Percentiles rank a stretch among this genome's conserved stretches.
Conservation (phyloP, 495 filamentous ascomycete genomes). For the Aspergillus sclerotioniger region DNA sequence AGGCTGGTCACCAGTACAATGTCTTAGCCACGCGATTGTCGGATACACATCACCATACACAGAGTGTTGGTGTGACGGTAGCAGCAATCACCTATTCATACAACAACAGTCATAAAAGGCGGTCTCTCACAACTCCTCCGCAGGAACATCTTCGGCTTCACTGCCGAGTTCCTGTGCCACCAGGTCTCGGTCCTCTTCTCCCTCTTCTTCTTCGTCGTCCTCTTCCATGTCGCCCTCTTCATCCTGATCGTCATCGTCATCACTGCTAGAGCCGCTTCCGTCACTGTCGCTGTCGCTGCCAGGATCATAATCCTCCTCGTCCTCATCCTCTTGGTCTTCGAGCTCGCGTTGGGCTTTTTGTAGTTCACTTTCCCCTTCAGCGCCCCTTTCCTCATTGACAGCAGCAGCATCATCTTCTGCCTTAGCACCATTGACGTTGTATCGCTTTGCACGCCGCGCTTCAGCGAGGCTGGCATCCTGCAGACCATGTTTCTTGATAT, state of each 20-base stretch:
- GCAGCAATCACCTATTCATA: constrained; percentile 2
- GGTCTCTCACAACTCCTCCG: constrained; percentile 27
- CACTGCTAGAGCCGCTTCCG: constrained; percentile 58
- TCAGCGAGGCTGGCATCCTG: constrained; percentile 94
- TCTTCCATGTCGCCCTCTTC: constrained; percentile 49
- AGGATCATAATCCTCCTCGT: constrained; percentile 87
- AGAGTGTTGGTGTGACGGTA: background rate
- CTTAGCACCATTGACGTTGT: constrained; percentile 63
- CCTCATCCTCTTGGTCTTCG: constrained; percentile 69
- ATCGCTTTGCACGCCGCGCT: constrained; percentile 75
- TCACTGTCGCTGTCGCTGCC: constrained; percentile 74
- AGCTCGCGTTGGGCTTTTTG: constrained; percentile 68
- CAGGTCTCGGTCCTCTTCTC: constrained; percentile 46
- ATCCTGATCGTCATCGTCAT: constrained; percentile 53
- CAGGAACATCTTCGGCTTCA: constrained; percentile 37
- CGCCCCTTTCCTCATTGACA: constrained; percentile 26
- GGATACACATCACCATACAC: background rate
- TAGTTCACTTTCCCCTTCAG: constrained; percentile 53
- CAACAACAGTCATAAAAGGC: constrained; percentile 2
- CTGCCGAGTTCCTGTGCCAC: constrained; percentile 39
- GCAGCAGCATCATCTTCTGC: constrained; percentile 45
- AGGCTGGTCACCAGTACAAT: background rate
- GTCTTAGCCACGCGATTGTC: background rate
- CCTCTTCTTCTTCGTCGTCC: constrained; percentile 41
- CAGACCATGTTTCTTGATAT: constrained; percentile 75